Conservation (phyloP, 108 stramenopile species). For the Halocafeteria seosinensis region DNA sequence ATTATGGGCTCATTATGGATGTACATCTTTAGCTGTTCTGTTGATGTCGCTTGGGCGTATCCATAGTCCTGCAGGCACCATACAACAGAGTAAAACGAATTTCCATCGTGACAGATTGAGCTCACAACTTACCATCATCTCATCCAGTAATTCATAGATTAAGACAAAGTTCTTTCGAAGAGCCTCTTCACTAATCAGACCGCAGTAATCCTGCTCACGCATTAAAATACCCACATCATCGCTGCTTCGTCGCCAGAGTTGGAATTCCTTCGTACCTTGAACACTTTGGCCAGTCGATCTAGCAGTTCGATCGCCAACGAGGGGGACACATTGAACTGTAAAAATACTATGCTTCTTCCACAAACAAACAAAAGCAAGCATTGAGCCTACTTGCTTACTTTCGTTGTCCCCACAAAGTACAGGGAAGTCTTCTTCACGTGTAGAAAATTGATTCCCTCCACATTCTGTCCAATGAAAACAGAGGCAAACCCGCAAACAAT, state of each 20-base stretch:
- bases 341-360: too few relatives aligned
- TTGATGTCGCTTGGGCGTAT: conserved; percentile 85
- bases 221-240: too few relatives aligned
- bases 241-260: too few relatives aligned
- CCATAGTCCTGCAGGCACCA: too few relatives aligned
- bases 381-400: conserved; percentile 44
- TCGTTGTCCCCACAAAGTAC: conserved; percentile 82
- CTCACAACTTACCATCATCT: too few relatives aligned
- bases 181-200: conserved; percentile 81
- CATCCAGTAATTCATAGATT: conserved; percentile 95
- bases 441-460: conserved; percentile 69
- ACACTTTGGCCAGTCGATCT: conserved; percentile 82
- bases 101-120: too few relatives aligned
- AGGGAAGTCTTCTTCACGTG: conserved; percentile 84
- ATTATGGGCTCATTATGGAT: conserved; percentile 96
- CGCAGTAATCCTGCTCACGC: conserved; percentile 99
- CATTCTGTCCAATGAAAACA: conserved; percentile 35
- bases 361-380: too few relatives aligned
- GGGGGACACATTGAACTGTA: conserved; percentile 18
- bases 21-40: conserved; percentile 81
- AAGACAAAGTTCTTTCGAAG: conserved; percentile 98
- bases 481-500: not conserved
- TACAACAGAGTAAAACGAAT: too few relatives aligned
- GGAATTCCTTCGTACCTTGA: too few relatives aligned
- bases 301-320: conserved; percentile 55